Percentiles rank a stretch among this genome's conserved stretches.
phyloP scores from a whole-genome alignment of 2,329 filamentous ascomycete species.

The Calonectria hawksworthii region DNA sequence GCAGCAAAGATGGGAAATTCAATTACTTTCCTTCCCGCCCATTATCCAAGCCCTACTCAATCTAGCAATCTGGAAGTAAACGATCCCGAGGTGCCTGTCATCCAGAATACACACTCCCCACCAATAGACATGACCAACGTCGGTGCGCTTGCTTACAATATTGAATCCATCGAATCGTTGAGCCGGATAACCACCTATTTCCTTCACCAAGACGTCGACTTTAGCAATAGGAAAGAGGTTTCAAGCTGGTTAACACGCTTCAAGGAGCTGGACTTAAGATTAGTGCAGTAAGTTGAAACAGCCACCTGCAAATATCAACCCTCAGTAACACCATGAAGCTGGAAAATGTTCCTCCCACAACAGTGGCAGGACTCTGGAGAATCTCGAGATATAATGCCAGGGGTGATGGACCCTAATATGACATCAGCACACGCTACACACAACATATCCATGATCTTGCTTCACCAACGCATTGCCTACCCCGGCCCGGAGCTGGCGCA shows the following conservation, averaged over 20 bases:
- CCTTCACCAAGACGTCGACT: constrained; percentile 58
- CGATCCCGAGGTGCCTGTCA: constrained; percentile 21
- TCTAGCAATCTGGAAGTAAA: constrained; percentile 22
- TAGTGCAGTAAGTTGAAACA: constrained; percentile 54
- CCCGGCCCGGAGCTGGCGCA: constrained; percentile 49
- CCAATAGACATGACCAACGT: constrained; percentile 53
- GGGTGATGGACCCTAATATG: constrained; percentile 62
- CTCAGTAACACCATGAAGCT: constrained; percentile 37
- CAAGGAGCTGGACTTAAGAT: constrained; percentile 61
- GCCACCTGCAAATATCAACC: neutral
- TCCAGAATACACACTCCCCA: neutral
- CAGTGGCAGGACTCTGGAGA: constrained; percentile 57
- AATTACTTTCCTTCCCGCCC: constrained; percentile 54
- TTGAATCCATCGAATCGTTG: constrained; percentile 62
- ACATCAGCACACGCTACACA: constrained; percentile 64
- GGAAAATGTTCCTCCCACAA: constrained; percentile 60
- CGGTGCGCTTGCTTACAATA: constrained; percentile 61
- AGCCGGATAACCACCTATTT: constrained; percentile 61
- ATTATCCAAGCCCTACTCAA: constrained; percentile 45
- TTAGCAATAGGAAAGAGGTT: constrained; percentile 55
- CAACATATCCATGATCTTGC: constrained; percentile 63
- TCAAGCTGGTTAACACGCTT: constrained; percentile 60
- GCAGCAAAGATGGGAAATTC: constrained; percentile 55
- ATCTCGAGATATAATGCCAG: constrained; percentile 40
- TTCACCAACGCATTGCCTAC: constrained; percentile 64